Evolutionary conservation across 192 early-diverging fungal genomes (phyloP).

Genomic region (Backusella tuberculispora): DNA sequence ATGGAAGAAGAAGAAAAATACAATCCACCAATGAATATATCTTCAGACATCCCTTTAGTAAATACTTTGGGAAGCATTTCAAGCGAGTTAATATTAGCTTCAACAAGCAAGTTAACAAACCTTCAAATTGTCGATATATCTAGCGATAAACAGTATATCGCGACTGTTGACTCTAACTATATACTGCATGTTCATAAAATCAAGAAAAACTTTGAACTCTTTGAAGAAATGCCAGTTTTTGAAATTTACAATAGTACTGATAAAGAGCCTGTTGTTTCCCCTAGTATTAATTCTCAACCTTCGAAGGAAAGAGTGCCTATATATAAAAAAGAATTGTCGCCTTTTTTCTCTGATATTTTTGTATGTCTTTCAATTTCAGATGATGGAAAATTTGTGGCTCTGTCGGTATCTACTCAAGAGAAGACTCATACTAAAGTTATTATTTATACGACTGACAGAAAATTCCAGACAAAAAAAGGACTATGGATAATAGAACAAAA

Average conservation of each 20-base stretch:
- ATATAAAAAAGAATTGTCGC: background rate
- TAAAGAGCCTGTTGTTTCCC: background rate
- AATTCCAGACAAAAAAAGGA: background rate
- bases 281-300: background rate
- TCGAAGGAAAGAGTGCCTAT: background rate
- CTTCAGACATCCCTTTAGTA: too few species aligned
- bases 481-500: background rate
- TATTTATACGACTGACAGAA: background rate
- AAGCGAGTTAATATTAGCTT: too few species aligned
- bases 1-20: too few species aligned
- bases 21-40: too few species aligned
- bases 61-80: too few species aligned
- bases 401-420: background rate
- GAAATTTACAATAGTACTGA: background rate
- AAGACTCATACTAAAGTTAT: background rate
- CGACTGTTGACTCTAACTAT: background rate
- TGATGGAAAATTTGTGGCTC: background rate
- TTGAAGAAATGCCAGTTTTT: background rate
- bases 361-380: background rate
- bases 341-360: background rate
- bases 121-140: background rate
- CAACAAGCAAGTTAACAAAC: background rate
- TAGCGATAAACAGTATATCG: background rate
- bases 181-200: background rate
- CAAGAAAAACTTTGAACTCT: background rate